Conservation (phyloP, 2,329 filamentous ascomycete species). For the Penicillium freii region DNA sequence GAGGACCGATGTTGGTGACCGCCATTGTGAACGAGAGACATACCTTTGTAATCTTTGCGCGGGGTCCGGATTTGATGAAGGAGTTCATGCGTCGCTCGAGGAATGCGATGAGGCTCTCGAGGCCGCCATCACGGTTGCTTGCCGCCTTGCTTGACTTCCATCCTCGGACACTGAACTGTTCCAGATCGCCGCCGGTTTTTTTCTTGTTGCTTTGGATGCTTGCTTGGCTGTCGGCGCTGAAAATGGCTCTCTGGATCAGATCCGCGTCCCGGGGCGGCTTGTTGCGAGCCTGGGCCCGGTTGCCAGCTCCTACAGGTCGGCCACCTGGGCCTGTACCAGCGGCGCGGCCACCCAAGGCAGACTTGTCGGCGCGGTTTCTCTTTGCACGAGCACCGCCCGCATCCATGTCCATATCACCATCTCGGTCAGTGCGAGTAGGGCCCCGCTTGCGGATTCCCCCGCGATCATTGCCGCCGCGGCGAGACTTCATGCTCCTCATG, state of each 20-base stretch:
- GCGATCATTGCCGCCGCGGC: slow-evolving; percentile 37
- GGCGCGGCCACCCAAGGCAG: slow-evolving; percentile 4
- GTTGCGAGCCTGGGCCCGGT: slow-evolving; percentile 28
- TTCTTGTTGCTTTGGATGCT: slow-evolving; percentile 41
- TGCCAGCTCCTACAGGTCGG: slow-evolving; percentile 25
- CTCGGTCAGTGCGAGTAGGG: slow-evolving; percentile 52
- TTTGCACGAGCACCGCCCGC: slow-evolving; percentile 37
- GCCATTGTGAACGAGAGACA: slow-evolving; percentile 52
- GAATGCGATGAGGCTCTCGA: slow-evolving; percentile 64
- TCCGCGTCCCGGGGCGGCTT: slow-evolving; percentile 36
- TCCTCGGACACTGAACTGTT: slow-evolving; percentile 54
- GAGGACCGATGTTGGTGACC: slow-evolving; percentile 42
- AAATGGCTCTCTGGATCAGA: slow-evolving; percentile 39
- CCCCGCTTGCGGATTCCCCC: slow-evolving; percentile 55
- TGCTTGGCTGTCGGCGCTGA: slow-evolving; percentile 34
- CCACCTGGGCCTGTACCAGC: slow-evolving; percentile 21
- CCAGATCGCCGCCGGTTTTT: slow-evolving; percentile 25
- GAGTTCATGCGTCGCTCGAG: slow-evolving; percentile 67
- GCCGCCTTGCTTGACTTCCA: slow-evolving; percentile 68
- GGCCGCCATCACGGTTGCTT: slow-evolving; percentile 64
- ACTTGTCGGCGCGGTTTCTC: slow-evolving; percentile 28
- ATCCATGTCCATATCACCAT: slow-evolving; percentile 64
- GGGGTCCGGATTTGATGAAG: slow-evolving; percentile 48
- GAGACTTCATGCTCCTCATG: slow-evolving; percentile 36
- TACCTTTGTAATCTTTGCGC: slow-evolving; percentile 74